Conservation (phyloP, 2,329 filamentous ascomycete species). For the Elsinoe perseae region DNA sequence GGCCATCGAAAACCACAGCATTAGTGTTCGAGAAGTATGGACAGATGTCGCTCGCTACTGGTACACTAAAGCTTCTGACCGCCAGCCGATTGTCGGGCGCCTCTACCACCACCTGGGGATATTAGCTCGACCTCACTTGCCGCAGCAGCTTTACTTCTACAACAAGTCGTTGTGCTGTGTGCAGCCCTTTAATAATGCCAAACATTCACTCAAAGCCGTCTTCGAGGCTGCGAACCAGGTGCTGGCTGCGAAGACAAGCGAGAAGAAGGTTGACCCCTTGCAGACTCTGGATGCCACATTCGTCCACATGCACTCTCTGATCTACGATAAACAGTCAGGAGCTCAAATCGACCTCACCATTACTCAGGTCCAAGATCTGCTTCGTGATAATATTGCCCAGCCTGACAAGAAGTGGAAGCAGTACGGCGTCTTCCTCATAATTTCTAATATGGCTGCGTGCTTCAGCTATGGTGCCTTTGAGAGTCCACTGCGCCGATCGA, state of each 20-base stretch:
- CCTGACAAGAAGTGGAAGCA: slow-evolving; percentile 43
- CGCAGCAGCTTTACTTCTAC: slow-evolving; percentile 68
- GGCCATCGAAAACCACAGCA: slow-evolving; percentile 79
- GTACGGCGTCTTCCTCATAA: slow-evolving; percentile 51
- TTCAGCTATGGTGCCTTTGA: slow-evolving; percentile 47
- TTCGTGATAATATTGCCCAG: neutral
- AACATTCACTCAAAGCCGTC: slow-evolving; percentile 61
- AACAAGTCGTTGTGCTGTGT: slow-evolving; percentile 61
- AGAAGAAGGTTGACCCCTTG: neutral
- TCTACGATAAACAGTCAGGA: neutral
- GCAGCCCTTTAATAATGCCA: slow-evolving; percentile 58
- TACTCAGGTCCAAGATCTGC: neutral
- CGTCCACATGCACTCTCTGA: slow-evolving; percentile 2
- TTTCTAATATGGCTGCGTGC: slow-evolving; percentile 48
- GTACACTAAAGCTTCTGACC: slow-evolving; percentile 77
- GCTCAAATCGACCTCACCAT: neutral
- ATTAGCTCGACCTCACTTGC: slow-evolving; percentile 58
- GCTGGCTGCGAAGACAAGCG: neutral
- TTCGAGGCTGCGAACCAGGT: slow-evolving; percentile 25
- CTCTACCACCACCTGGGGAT: slow-evolving; percentile 87
- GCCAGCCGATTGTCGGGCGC: slow-evolving; percentile 64
- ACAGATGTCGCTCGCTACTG: slow-evolving; percentile 70
- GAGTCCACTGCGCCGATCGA: slow-evolving; percentile 41
- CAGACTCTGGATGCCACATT: neutral
- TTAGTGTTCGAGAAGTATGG: slow-evolving; percentile 68